These are phyloP conservation scores for Lepiota brunneoincarnata DNA, from an alignment of 768 basidiomycete genomes.

Conservation along the genomic window DNA sequence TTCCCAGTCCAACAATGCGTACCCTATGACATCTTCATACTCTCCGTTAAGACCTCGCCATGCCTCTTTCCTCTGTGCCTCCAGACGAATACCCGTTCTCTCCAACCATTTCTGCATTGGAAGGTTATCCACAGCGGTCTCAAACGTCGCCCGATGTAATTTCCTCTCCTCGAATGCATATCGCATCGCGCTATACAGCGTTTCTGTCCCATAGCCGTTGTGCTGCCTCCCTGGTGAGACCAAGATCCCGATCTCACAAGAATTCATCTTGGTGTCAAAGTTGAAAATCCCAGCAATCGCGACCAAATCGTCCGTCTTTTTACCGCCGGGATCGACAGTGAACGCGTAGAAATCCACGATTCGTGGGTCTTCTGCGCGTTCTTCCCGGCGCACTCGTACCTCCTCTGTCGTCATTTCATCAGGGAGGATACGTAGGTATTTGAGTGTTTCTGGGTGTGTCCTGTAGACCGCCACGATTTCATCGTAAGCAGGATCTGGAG, in stretches of 20 bases:
- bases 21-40: constrained; percentile 36
- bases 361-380: constrained; percentile 27
- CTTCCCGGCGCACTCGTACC: constrained; percentile 30
- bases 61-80: constrained; percentile 34
- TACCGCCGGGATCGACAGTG: constrained; percentile 23
- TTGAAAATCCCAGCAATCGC: constrained; percentile 38
- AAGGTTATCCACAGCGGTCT: constrained; percentile 38
- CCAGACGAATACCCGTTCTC: constrained; percentile 34
- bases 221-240: constrained; percentile 34
- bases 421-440: constrained; percentile 38
- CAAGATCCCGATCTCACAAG: constrained; percentile 42
- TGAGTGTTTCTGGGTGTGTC: constrained; percentile 34
- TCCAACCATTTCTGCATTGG: constrained; percentile 48
- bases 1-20: constrained; percentile 41
- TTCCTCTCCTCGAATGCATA: constrained; percentile 40
- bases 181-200: constrained; percentile 36
- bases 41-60: constrained; percentile 36
- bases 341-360: constrained; percentile 38
- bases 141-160: constrained; percentile 40
- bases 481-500: constrained; percentile 34
- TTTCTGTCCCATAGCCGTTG: constrained; percentile 40
- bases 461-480: constrained; percentile 31
- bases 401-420: constrained; percentile 32
- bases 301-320: constrained; percentile 22
- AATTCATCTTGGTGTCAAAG: constrained; percentile 30